Base-by-base conservation (phyloP, 176 grass and related monocot species). In the Oryza nivara region DNA sequence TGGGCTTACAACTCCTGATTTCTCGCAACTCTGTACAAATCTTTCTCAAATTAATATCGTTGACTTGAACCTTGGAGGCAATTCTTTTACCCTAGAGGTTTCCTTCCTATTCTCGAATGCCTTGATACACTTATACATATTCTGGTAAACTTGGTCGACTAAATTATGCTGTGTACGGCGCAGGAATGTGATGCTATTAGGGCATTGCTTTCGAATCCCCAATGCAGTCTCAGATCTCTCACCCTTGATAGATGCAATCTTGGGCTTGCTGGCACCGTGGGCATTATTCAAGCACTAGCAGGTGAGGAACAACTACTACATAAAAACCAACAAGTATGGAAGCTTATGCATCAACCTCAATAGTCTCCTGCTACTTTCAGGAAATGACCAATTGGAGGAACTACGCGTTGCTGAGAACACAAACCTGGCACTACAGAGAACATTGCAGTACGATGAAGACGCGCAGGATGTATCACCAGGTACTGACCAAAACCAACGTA, bases 351-450 rank as follows among this genome's bases (percentile, higher is more conserved):
- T 64, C 49, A 65, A 81, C 51, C 43, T 84, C n/a, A 54, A 1
- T 45, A 64, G 17, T 65, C 45, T 20, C 75, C 65, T 54, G 28
- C 7, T 34, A 34, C 44, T 86, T 86, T 78, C 74, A 99, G 93
- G 79, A 68, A 99, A 94, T 89, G 81, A 89, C 22, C 91, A 89
- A 48, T 72, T 96, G 79, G 93, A 99, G 87, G 93, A 95, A 67
- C 78, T 99, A 51, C 71, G 70, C 28, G 2, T 99, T 34, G 89
- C 93, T 60, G 91, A 92, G 87, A 99, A 95, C 26, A 34, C 58
- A 44, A 88, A 87, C 68, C 36, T 61, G 7, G 45, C 41, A 48
- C 44, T 77, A 2, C 80, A 88, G 83, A 90, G 82, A 80, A 60
- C 80, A 79, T 60, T 72, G 73, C 72, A 74, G 38, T 76, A 73